Base-by-base conservation (phyloP, 1,139 yeast genomes). In the Petasospora fabianii region DNA sequence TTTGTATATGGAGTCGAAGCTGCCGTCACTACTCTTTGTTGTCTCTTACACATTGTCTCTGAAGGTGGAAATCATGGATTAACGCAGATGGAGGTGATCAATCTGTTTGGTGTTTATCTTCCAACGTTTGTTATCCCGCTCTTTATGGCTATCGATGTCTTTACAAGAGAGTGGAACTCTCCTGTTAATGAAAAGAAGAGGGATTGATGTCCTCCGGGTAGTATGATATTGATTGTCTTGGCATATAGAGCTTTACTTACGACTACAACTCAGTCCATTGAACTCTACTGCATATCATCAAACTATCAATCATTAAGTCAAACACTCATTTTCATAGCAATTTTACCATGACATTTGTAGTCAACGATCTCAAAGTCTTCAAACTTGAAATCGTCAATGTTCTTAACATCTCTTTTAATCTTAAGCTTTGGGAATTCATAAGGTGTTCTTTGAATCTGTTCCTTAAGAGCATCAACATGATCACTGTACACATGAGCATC, bases 401-500 rank as follows among this genome's bases (percentile, higher is more conserved):
- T 64, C 18, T 68, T 70, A 16, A 90, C 79, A 14, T 80, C 73
- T 42, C 92, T 72, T 39, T 75, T 77, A 48, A 92, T 83, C 34
- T 60, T 65, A 54, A 92, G 69, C 48, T 74, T 84, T 7, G 99
- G 99, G 64, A 90, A 94, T 21, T 61, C 60, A 46, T 80, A 73
- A 15, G 99, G 97, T 15, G 62, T 64, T 62, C 99, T 77, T 31
- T 66, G 60, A 15, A 85, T 62, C 62, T 94, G 98, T 51, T 78
- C 82, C 50, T 81, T 74, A 50, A 92, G 71, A 2, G 97, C 96
- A 41, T 88, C 97, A 17, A 90, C 76, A 59, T 92, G 99, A 60
- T 92, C 96, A 47, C 77, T 74, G 59, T 92, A 92, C 12, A 92
- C 94, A 58, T 92, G 99, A 1, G 96, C 86, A 62, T 92, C 99